These are phyloP conservation scores for Phytophthora hybrid DNA, from an alignment of 352 stramenopile genomes.

Conservation along the genomic window DNA sequence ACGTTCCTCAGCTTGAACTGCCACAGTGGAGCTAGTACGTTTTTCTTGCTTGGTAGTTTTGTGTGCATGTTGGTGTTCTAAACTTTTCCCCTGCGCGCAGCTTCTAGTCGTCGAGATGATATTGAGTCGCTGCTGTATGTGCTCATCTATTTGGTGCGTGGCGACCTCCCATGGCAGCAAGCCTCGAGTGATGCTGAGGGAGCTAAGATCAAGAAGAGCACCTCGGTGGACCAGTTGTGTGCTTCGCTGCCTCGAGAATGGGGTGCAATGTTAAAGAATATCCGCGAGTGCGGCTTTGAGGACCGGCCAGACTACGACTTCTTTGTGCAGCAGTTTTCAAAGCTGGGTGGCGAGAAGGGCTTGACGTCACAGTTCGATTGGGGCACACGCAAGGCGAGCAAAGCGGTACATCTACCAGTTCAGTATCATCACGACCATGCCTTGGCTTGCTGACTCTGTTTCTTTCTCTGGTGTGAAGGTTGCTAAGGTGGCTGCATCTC, in stretches of 20 bases:
- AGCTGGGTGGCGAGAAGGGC: slow-evolving; percentile 54
- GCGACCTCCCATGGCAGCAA: slow-evolving; percentile 74
- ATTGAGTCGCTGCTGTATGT: slow-evolving; percentile 93
- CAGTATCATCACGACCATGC: neutral
- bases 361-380: slow-evolving; percentile 57
- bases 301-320: slow-evolving; percentile 84
- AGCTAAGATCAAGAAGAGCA: slow-evolving; percentile 75
- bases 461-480: slow-evolving; percentile 12
- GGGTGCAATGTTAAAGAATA: slow-evolving; percentile 63
- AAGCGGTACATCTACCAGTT: slow-evolving; percentile 26
- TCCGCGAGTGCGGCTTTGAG: slow-evolving; percentile 71
- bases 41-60: neutral
- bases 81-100: slow-evolving; percentile 35
- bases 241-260: slow-evolving; percentile 58
- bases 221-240: slow-evolving; percentile 66
- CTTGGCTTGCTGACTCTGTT: neutral
- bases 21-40: slow-evolving; percentile 85
- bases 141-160: slow-evolving; percentile 88
- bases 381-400: slow-evolving; percentile 39
- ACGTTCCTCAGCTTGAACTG: slow-evolving; percentile 93
- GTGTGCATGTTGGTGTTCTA: slow-evolving; percentile 2
- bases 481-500: slow-evolving; percentile 18
- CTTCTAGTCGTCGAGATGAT: slow-evolving; percentile 90
- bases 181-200: slow-evolving; percentile 71
- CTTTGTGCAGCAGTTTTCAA: slow-evolving; percentile 60